These are phyloP conservation scores for Colletotrichum simmondsii DNA, from an alignment of 2,329 filamentous ascomycete genomes.

Conservation along the genomic window DNA sequence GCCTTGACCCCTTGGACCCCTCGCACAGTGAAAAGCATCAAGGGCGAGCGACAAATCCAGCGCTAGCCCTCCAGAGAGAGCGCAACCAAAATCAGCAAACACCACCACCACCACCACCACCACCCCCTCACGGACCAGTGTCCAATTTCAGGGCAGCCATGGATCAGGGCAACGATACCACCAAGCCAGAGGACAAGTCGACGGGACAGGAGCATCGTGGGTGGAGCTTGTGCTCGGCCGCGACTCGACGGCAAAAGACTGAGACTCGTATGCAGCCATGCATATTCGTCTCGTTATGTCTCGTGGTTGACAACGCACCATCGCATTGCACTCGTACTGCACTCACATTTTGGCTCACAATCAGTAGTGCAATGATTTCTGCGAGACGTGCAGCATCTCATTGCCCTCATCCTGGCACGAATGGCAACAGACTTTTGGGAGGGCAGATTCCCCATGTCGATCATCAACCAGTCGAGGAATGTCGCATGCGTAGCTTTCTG, in stretches of 20 bases:
- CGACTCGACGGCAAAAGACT: background rate
- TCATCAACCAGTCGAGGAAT: conserved; percentile 25
- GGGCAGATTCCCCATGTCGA: conserved; percentile 26
- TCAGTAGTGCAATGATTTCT: background rate
- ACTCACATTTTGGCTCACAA: background rate
- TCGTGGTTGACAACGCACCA: conserved; percentile 31
- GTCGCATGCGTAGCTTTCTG: conserved; percentile 23
- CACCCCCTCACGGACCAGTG: background rate
- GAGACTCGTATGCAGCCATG: conserved; percentile 12
- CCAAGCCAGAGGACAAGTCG: background rate
- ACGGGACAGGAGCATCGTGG: conserved; percentile 20
- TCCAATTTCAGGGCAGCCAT: background rate
- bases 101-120: background rate
- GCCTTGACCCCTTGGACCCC: conserved; percentile 19
- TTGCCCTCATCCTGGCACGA: conserved; percentile 15
- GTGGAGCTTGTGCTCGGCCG: conserved; percentile 14
- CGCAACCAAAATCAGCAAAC: background rate
- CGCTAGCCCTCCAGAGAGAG: background rate
- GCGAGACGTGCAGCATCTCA: conserved; percentile 3
- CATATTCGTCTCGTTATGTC: conserved; percentile 19
- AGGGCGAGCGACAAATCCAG: background rate
- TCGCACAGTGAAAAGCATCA: conserved; percentile 24
- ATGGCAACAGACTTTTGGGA: background rate
- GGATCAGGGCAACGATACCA: background rate
- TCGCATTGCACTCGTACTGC: background rate